phyloP scores from a whole-genome alignment of 805 yeast genomes.

The Isabelozyma pseudorhagii region DNA sequence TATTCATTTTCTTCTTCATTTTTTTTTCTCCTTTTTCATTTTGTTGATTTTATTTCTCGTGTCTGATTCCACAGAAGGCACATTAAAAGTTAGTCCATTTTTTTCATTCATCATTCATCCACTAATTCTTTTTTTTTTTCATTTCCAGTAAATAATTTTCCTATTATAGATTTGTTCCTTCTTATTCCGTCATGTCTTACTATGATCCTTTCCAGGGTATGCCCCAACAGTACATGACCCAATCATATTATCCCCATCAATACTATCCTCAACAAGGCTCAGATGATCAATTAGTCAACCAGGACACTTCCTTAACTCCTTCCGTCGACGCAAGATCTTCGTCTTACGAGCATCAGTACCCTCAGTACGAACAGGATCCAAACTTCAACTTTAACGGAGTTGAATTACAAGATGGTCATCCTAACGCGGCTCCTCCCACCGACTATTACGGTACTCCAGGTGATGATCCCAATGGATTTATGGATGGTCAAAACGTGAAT shows the following conservation, averaged over 20 bases:
- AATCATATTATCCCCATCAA: slow-evolving; percentile 31
- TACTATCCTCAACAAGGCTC: slow-evolving; percentile 14
- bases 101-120: background rate
- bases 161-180: background rate
- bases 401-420: slow-evolving; percentile 4
- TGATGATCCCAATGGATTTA: slow-evolving; percentile 14
- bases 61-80: background rate
- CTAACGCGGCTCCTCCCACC: slow-evolving; percentile 7
- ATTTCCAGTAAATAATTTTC: background rate
- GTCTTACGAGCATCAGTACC: slow-evolving; percentile 16
- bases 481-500: slow-evolving; percentile 9
- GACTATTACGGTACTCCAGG: slow-evolving; percentile 16
- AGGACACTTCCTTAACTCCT: slow-evolving; percentile 7
- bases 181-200: slow-evolving; percentile 30
- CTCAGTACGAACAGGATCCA: slow-evolving; percentile 16
- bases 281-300: slow-evolving; percentile 10
- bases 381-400: slow-evolving; percentile 8
- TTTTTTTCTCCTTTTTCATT: background rate
- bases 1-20: background rate
- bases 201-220: slow-evolving; percentile 39
- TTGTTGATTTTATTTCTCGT: background rate
- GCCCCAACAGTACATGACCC: slow-evolving; percentile 35
- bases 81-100: background rate
- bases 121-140: background rate
- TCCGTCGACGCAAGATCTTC: slow-evolving; percentile 11